These are phyloP conservation scores for Avena insularis DNA, from an alignment of 176 grass and related monocot species.

Conservation along the genomic window DNA sequence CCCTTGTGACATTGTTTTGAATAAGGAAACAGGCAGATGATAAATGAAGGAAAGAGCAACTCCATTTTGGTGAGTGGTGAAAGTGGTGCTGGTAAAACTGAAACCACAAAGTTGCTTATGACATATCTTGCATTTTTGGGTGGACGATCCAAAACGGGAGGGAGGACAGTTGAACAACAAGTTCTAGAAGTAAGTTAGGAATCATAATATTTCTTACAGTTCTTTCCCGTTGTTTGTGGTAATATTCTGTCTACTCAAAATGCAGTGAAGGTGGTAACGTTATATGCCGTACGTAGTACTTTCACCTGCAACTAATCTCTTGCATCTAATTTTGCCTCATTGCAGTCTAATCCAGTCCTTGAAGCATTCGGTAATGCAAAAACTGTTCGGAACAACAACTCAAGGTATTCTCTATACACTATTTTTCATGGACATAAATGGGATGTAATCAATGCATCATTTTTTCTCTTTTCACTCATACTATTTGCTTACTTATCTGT, in stretches of 20 bases:
- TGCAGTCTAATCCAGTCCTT: conserved; percentile 95
- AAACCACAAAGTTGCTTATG: conserved; percentile 98
- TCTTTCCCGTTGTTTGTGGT: conserved; percentile 1
- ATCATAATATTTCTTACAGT: conserved; percentile 26
- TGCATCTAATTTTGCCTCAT: conserved; percentile 27
- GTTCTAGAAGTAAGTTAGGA: conserved; percentile 83
- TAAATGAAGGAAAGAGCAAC: conserved; percentile 92
- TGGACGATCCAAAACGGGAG: conserved; percentile 75
- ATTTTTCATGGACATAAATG: conserved; percentile 15
- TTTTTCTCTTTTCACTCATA: conserved; percentile 34
- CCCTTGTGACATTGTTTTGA: conserved; percentile 51
- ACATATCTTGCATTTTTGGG: conserved; percentile 92
- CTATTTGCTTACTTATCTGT: conserved; percentile 32
- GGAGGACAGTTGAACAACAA: conserved; percentile 95
- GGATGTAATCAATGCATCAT: neutral
- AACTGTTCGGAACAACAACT: conserved; percentile 94
- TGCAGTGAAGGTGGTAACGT: conserved; percentile 20
- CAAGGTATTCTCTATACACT: conserved; percentile 60
- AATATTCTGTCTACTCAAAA: conserved; percentile 10
- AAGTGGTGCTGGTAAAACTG: conserved; percentile 99
- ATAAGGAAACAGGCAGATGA: conserved; percentile 88
- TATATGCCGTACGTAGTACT: neutral
- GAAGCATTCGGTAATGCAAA: conserved; percentile 99
- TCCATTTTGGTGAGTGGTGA: conserved; percentile 97
- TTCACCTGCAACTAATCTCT: conserved; percentile 31